Evolutionary conservation across 441 rosid species (phyloP).

Genomic region (Eutrema salsugineum): DNA sequence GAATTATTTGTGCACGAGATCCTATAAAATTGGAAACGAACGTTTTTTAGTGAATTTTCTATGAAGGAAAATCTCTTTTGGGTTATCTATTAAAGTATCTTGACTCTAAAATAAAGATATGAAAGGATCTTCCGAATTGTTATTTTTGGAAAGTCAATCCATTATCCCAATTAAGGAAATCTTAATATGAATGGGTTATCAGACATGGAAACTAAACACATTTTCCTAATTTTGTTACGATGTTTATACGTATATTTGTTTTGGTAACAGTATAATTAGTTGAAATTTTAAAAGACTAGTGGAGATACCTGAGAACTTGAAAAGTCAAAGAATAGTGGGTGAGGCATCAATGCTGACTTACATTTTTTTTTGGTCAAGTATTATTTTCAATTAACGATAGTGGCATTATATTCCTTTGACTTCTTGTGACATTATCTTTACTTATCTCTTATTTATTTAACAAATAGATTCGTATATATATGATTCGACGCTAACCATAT

Average conservation of each 20-base stretch:
- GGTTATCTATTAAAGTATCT: not conserved
- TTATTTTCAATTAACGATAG: not conserved
- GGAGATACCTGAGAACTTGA: not conserved
- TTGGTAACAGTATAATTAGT: not conserved
- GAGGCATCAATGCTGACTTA: not conserved
- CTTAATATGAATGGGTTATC: not conserved
- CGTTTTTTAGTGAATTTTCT: not conserved
- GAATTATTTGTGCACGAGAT: slow-evolving; percentile 8
- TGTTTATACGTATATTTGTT: not conserved
- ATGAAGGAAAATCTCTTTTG: not conserved
- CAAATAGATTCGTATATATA: not conserved
- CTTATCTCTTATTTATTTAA: not conserved
- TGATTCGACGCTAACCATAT: not conserved
- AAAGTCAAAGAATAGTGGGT: slow-evolving; percentile 18
- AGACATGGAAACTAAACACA: not conserved
- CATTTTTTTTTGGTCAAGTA: not conserved
- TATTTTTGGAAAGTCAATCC: slow-evolving; percentile 3
- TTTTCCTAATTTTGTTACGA: not conserved
- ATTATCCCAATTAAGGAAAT: not conserved
- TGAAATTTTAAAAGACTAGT: not conserved
- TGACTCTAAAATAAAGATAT: not conserved
- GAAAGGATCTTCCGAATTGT: not conserved
- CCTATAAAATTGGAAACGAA: slow-evolving; percentile 9
- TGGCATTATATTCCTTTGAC: slow-evolving; percentile 8
- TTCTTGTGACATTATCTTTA: not conserved